Conservation (phyloP, 179 eudicot species). For the Sideroxylon spinosum region DNA sequence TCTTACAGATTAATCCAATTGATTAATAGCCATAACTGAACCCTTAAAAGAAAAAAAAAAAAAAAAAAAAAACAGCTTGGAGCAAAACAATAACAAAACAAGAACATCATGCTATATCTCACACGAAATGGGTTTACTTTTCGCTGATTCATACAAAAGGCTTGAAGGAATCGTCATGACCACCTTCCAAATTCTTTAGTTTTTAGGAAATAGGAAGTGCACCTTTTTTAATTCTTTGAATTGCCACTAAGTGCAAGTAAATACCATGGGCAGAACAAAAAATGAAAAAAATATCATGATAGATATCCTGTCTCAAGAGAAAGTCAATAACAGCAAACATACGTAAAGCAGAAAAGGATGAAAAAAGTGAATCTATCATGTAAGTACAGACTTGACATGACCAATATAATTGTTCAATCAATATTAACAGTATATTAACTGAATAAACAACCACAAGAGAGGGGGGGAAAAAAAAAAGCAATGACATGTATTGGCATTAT, state of each 20-base stretch:
- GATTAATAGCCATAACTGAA: no score
- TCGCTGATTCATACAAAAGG: background rate
- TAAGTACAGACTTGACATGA: conserved; percentile 3
- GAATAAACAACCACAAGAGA: background rate
- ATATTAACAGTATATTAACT: background rate
- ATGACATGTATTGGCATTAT: background rate
- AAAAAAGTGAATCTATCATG: background rate
- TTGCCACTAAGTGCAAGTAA: background rate
- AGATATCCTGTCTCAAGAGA: background rate
- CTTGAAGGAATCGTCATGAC: background rate
- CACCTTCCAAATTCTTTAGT: background rate
- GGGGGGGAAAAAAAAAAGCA: background rate
- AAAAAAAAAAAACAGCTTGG: no score
- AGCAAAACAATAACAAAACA: no score
- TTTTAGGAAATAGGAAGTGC: background rate
- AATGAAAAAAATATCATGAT: background rate
- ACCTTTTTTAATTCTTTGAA: background rate
- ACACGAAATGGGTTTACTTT: background rate
- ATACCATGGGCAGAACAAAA: background rate
- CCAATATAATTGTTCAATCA: conserved; percentile 1
- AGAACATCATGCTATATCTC: no score
- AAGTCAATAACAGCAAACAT: background rate
- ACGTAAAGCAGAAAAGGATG: background rate
- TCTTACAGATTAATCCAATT: no score
- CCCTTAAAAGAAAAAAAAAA: no score